Conservation (phyloP, 2,329 filamentous ascomycete genomes). For the Aspergillus ibericus region DNA sequence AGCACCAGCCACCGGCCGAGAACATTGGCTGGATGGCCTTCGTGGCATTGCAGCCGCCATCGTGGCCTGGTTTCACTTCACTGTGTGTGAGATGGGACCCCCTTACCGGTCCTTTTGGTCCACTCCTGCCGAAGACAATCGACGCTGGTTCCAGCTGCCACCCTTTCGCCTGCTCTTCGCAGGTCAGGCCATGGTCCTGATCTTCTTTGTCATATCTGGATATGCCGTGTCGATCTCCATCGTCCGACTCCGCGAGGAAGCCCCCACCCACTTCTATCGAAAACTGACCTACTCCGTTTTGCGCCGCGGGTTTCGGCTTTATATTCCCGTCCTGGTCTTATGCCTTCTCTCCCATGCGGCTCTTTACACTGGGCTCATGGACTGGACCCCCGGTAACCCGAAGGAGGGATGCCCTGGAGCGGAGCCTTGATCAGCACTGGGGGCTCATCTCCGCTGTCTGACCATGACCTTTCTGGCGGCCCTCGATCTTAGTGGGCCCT, state of each 20-base stretch:
- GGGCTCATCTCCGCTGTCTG: background rate
- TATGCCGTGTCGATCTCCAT: conserved; percentile 57
- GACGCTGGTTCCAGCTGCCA: conserved; percentile 36
- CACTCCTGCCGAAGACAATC: conserved; percentile 18
- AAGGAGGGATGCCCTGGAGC: background rate
- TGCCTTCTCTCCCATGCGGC: conserved; percentile 20
- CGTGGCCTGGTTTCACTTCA: conserved; percentile 27
- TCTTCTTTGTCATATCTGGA: conserved; percentile 60
- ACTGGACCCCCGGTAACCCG: background rate
- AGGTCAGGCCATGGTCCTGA: conserved; percentile 48
- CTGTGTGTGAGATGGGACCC: conserved; percentile 22
- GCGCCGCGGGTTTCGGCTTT: conserved; percentile 34
- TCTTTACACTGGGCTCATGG: background rate
- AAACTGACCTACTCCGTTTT: conserved; percentile 24
- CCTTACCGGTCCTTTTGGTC: conserved; percentile 24
- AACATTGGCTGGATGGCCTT: conserved; percentile 28
- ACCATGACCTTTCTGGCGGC: background rate
- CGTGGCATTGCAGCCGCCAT: conserved; percentile 28
- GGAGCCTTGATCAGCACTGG: background rate
- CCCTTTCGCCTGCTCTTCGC: conserved; percentile 40
- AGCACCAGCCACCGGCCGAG: background rate
- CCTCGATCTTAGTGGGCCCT: background rate
- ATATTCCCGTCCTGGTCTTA: conserved; percentile 26
- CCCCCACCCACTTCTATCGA: conserved; percentile 7
- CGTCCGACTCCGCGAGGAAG: conserved; percentile 29